Conservation (phyloP, 2,329 filamentous ascomycete species). For the Chaetomium sp. region DNA sequence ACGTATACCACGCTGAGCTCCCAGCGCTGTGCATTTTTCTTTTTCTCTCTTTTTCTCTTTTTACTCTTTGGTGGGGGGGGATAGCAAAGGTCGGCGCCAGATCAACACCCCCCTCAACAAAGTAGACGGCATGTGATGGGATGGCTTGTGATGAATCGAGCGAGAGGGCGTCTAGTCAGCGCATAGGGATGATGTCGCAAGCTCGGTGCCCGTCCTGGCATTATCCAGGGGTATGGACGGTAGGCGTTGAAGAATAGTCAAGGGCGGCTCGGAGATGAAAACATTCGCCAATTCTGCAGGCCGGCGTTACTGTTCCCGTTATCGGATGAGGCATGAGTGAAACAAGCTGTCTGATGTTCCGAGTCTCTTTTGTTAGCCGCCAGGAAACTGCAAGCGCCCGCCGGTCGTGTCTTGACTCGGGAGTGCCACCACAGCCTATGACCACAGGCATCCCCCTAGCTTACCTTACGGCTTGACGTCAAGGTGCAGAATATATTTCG, state of each 20-base stretch:
- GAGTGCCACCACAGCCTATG: not conserved
- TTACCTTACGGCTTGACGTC: not conserved
- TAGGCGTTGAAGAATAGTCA: not conserved
- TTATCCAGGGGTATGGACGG: not conserved
- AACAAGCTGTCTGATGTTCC: not conserved
- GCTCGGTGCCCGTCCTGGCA: not conserved
- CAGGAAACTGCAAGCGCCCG: not conserved
- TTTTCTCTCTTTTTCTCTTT: too few species aligned
- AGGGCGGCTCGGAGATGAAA: not conserved
- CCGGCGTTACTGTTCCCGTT: constrained; percentile 1
- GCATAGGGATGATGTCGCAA: not conserved
- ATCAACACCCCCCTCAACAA: not conserved
- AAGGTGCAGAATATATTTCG: not conserved
- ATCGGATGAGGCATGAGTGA: not conserved
- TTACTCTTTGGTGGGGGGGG: too few species aligned
- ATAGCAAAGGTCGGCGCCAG: not conserved
- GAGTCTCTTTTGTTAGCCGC: not conserved
- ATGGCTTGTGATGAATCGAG: not conserved
- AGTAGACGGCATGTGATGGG: not conserved
- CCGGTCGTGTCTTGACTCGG: not conserved
- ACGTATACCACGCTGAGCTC: too few species aligned
- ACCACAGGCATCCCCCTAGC: not conserved
- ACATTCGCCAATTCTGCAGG: not conserved
- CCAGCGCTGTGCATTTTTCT: too few species aligned
- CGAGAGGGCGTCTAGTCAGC: not conserved